Percentiles rank a stretch among this genome's conserved stretches.
phyloP scores from a whole-genome alignment of 768 basidiomycete genomes.

The Termitomyces sp. region DNA sequence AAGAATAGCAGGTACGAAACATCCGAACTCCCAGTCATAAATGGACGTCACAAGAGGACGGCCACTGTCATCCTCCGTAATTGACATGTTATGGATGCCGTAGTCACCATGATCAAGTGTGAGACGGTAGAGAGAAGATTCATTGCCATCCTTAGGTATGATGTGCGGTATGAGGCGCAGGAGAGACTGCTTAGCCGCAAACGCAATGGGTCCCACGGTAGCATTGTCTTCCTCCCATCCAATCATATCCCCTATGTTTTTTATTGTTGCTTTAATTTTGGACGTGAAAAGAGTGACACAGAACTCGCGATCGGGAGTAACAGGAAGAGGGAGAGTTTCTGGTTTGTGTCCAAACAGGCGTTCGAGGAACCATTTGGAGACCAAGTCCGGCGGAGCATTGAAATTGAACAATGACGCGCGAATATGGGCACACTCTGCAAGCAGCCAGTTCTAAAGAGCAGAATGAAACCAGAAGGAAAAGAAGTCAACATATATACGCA shows the following conservation, averaged over 20 bases:
- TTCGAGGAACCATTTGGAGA: neutral
- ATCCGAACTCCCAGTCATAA: too few species aligned
- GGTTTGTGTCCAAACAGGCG: neutral
- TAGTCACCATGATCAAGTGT: neutral
- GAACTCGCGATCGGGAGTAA: neutral
- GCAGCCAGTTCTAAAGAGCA: neutral
- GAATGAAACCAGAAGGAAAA: too few species aligned
- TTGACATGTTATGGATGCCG: neutral
- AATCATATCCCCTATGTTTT: neutral
- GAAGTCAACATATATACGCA: neutral
- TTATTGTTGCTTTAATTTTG: neutral
- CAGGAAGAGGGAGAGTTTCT: neutral
- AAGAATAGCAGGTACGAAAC: too few species aligned
- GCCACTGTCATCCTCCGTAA: neutral
- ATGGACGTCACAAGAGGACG: too few species aligned
- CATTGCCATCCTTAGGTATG: neutral
- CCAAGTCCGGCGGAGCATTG: neutral
- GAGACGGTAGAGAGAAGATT: neutral
- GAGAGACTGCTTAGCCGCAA: neutral
- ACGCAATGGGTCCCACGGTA: neutral
- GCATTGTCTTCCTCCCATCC: neutral
- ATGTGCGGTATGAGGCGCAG: neutral
- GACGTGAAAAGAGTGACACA: neutral
- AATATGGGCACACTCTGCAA: neutral
- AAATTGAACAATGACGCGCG: conserved; percentile 3